Base-by-base conservation (phyloP, 768 basidiomycete species). In the Dentipellis sp. region DNA sequence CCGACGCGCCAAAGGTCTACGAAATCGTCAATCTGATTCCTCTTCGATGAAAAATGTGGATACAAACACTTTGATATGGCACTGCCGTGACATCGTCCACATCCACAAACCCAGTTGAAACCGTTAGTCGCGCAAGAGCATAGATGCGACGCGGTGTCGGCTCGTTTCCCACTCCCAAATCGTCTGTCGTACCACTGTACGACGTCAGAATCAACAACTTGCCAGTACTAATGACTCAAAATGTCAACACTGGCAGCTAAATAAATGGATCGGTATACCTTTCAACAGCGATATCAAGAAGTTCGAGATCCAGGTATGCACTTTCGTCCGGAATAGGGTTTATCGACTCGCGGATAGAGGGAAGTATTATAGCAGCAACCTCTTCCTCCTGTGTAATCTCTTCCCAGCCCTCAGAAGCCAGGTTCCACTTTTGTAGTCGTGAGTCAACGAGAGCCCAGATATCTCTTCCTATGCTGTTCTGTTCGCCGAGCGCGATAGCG, bases 21-120 rank as follows among this genome's bases (percentile, higher is more conserved):
- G 1, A 35, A 17, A 36, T 14, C 11, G 49, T 57, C 49, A 57
- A n/a, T 50, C 36, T 22, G 10, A 54, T 2, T 49, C 35, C 29
- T 11, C 17, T 35, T 45, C 17, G 10, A 7, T 19, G 11, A 46
- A 16, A 35, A 19, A 35, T 35, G 2, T 16, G 21, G 11, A 53
- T 1, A 72, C 83, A 63, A 62, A 91, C 88, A 56, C 82, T 83
- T 67, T 90, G 84, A 64, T 90, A 91, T 7, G 89, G 89, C 10
- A 91, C 82, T 36, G 72, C 74, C 42, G 73, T 77, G 38, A 86
- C 70, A 16, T 71, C 72, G 36, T 77, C 68, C 12, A 84, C 74
- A 22, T 67, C 64, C 66, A 83, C 78, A 2, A 62, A 59, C 10
- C 75, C 75, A 4, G 71, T 69, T 21, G 66, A 59, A 53, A 70